These are phyloP conservation scores for Obelidium mucronatum DNA, from an alignment of 192 early-diverging fungal genomes.

Conservation along the genomic window DNA sequence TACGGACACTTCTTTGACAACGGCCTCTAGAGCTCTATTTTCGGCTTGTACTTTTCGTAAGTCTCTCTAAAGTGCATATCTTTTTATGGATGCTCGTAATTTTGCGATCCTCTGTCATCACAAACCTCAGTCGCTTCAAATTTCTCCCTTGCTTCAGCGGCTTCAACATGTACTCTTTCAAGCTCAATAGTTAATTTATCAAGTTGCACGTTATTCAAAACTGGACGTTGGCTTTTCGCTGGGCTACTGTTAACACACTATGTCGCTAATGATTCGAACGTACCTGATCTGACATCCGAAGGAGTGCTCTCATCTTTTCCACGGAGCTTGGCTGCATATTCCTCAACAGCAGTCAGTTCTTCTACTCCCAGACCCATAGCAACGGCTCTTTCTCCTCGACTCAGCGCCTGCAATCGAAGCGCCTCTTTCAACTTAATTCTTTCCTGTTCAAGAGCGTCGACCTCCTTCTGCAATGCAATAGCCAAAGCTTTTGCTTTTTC, in stretches of 20 bases:
- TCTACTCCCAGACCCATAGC: constrained; percentile 54
- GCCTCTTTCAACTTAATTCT: constrained; percentile 52
- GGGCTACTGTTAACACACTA: not conserved
- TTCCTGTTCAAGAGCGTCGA: constrained; percentile 62
- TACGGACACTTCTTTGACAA: constrained; percentile 52
- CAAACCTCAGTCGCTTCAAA: constrained; percentile 40
- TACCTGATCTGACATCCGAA: constrained; percentile 14
- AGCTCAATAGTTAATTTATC: constrained; percentile 54
- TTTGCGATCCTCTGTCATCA: not conserved
- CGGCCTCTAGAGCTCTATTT: constrained; percentile 45
- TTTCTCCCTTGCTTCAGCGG: constrained; percentile 43
- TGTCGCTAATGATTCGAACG: not conserved
- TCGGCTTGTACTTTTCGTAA: constrained; percentile 39
- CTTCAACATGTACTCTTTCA: constrained; percentile 51
- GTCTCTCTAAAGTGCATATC: too few relatives aligned
- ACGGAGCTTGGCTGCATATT: constrained; percentile 53
- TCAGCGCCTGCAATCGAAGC: constrained; percentile 53
- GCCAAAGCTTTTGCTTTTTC: constrained; percentile 51
- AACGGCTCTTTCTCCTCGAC: constrained; percentile 49
- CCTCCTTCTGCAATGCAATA: constrained; percentile 51
- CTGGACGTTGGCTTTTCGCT: constrained; percentile 23
- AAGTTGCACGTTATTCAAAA: constrained; percentile 38
- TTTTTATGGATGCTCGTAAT: not conserved
- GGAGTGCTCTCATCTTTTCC: constrained; percentile 31
- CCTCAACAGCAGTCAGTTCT: constrained; percentile 57